phyloP scores from a whole-genome alignment of 352 stramenopile genomes.

The Thraustochytrium sp. region DNA sequence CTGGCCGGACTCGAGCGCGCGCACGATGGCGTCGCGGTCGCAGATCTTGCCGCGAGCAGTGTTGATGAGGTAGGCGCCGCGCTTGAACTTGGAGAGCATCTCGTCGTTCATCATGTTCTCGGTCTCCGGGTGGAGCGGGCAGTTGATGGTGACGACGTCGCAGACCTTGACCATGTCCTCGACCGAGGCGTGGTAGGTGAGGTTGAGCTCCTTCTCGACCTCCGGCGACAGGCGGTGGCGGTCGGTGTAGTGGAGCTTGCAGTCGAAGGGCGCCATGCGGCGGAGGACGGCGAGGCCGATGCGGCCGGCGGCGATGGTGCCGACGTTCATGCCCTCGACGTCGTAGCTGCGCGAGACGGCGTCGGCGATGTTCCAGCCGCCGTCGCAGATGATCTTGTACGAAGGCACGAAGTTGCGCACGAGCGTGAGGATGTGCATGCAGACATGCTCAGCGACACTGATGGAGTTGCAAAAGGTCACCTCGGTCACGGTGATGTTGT shows the following conservation, averaged over 20 bases:
- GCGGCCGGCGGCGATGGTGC: conserved; percentile 53
- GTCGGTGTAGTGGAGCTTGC: conserved; percentile 58
- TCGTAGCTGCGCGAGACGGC: conserved; percentile 53
- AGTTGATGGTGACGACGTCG: conserved; percentile 46
- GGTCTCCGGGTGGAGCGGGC: conserved; percentile 42
- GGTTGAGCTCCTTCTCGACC: conserved; percentile 57
- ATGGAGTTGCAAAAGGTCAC: conserved; percentile 57
- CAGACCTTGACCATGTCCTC: conserved; percentile 52
- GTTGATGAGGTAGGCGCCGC: conserved; percentile 45
- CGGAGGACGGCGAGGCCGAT: conserved; percentile 54
- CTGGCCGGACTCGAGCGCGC: conserved; percentile 38
- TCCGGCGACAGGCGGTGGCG: conserved; percentile 52
- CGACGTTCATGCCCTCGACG: conserved; percentile 56
- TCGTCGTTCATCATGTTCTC: conserved; percentile 46
- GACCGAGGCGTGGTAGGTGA: conserved; percentile 51
- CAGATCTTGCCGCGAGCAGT: conserved; percentile 45
- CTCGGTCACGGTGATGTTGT: conserved; percentile 55
- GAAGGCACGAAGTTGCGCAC: conserved; percentile 59
- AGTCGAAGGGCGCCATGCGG: conserved; percentile 56
- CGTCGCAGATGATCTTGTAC: conserved; percentile 54
- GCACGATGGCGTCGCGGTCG: conserved; percentile 40
- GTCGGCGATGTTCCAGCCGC: conserved; percentile 55
- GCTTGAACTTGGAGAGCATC: conserved; percentile 44
- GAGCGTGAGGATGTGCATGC: conserved; percentile 50
- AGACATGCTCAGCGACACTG: conserved; percentile 56